Conservation (phyloP, 2,329 filamentous ascomycete species). For the Fusarium lyarnte region DNA sequence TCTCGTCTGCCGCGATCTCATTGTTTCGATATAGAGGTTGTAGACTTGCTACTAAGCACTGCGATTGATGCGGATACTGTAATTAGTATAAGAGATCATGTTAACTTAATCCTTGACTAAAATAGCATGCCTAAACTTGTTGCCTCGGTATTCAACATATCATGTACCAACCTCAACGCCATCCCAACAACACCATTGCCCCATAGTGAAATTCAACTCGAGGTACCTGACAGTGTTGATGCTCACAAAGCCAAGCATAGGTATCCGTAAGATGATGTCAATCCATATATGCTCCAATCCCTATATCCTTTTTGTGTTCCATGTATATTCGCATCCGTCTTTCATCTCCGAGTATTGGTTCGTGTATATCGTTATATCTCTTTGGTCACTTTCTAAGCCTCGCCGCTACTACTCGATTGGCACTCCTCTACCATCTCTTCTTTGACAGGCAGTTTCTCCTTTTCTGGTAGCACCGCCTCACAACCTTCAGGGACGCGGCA, state of each 20-base stretch:
- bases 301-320: neutral
- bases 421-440: slow-evolving; percentile 24
- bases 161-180: neutral
- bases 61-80: too few relatives aligned
- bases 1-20: slow-evolving; percentile 49
- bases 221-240: slow-evolving; percentile 2
- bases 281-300: neutral
- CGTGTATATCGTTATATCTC: slow-evolving; percentile 17
- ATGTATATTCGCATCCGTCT: neutral
- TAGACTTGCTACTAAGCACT: neutral
- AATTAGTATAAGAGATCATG: neutral
- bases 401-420: slow-evolving; percentile 41
- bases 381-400: slow-evolving; percentile 2
- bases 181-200: neutral
- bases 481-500: slow-evolving; percentile 75
- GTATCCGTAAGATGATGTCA: neutral
- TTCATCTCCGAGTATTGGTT: slow-evolving; percentile 4
- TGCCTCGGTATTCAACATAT: neutral
- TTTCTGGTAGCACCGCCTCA: slow-evolving; percentile 59
- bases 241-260: neutral
- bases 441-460: neutral
- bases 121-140: neutral
- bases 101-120: neutral
- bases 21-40: neutral
- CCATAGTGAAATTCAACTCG: neutral